Percentiles rank a stretch among this genome's conserved stretches.
Conservation (phyloP, 2,329 filamentous ascomycete species). For the Cladosporium velox region DNA sequence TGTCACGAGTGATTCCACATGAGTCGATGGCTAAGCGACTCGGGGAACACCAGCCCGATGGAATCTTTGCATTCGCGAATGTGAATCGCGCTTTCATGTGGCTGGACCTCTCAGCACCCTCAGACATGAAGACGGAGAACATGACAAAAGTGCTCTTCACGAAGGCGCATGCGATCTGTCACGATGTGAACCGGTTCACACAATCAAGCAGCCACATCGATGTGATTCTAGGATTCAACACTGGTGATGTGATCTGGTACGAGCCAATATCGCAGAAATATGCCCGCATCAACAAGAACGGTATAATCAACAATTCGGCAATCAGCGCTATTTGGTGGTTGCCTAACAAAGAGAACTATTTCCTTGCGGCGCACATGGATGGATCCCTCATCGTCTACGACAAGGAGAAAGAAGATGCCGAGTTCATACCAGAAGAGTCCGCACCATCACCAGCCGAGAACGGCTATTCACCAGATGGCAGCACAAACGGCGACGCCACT, state of each 20-base stretch:
- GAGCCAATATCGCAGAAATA: conserved; percentile 97
- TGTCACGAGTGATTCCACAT: conserved; percentile 92
- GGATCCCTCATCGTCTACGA: conserved; percentile 91
- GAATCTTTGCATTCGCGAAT: conserved; percentile 89
- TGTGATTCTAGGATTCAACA: conserved; percentile 92
- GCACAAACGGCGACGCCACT: conserved; percentile 32
- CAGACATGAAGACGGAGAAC: conserved; percentile 77
- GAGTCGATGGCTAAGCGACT: conserved; percentile 78
- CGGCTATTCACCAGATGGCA: conserved; percentile 33
- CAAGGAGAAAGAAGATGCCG: conserved; percentile 90
- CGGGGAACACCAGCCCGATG: conserved; percentile 74
- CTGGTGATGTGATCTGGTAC: conserved; percentile 97
- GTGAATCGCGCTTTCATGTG: conserved; percentile 95
- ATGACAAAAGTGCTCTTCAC: conserved; percentile 96
- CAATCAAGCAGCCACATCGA: conserved; percentile 81
- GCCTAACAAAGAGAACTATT: conserved; percentile 88
- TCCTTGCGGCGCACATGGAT: conserved; percentile 89
- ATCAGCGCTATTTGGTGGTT: conserved; percentile 91
- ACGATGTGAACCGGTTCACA: conserved; percentile 84
- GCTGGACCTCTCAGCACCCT: conserved; percentile 85
- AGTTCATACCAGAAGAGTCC: conserved; percentile 67
- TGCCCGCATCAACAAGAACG: conserved; percentile 94
- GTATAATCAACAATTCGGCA: conserved; percentile 81
- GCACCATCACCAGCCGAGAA: conserved; percentile 30
- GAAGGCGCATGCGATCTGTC: conserved; percentile 90